Percentiles rank a stretch among this genome's conserved stretches.
phyloP scores from a whole-genome alignment of 352 stramenopile species.

The Pythium apleroticum region DNA sequence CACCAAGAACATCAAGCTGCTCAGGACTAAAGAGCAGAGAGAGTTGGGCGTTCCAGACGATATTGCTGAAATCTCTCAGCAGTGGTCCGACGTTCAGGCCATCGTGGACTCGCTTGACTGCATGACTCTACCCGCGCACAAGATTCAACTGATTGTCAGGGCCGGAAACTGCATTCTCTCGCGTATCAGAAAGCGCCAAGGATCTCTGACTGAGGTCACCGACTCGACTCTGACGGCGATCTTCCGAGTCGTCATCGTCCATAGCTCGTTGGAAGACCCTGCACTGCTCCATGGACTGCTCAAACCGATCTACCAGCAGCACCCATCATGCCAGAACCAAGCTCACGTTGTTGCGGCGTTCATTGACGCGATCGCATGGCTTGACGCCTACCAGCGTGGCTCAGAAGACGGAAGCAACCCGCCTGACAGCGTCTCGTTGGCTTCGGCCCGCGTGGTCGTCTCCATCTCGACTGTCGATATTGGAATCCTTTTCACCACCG shows the following conservation, averaged over 20 bases:
- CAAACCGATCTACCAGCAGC: constrained; percentile 58
- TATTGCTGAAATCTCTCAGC: constrained; percentile 46
- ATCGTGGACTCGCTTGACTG: constrained; percentile 73
- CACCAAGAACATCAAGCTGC: constrained; percentile 57
- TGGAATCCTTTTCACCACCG: constrained; percentile 81
- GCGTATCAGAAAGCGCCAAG: constrained; percentile 54
- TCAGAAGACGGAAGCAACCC: constrained; percentile 12
- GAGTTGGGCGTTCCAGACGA: constrained; percentile 73
- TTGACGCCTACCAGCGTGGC: constrained; percentile 53
- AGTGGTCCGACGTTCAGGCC: constrained; percentile 52
- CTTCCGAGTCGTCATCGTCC: constrained; percentile 70
- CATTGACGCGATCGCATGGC: constrained; percentile 77
- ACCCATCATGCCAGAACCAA: constrained; percentile 77
- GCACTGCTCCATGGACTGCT: constrained; percentile 50
- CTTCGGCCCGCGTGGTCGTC: constrained; percentile 61
- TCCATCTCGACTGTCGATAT: constrained; percentile 83
- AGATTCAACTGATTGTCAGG: constrained; percentile 72
- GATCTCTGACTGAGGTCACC: constrained; percentile 53
- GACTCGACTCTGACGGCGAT: constrained; percentile 60
- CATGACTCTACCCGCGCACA: constrained; percentile 79
- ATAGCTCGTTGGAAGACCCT: constrained; percentile 62
- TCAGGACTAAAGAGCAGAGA: constrained; percentile 49
- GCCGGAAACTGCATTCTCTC: constrained; percentile 51
- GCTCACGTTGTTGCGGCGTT: constrained; percentile 55
- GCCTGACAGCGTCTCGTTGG: constrained; percentile 39